These are phyloP conservation scores for Akanthomyces uredinophilus DNA, from an alignment of 2,329 filamentous ascomycete species.

Conservation along the genomic window DNA sequence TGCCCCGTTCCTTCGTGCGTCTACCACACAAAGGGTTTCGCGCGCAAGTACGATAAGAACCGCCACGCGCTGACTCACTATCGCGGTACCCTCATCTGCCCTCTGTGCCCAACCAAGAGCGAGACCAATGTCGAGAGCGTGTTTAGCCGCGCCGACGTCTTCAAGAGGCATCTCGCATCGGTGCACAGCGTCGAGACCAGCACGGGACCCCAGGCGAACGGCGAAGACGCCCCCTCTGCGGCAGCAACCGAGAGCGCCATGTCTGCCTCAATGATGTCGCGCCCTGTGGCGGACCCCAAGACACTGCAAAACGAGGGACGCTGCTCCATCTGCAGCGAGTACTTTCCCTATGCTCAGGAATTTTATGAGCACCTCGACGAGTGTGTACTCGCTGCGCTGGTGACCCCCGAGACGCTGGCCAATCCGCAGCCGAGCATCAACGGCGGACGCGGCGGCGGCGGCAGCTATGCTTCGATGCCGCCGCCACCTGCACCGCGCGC, in stretches of 20 bases:
- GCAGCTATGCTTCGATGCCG: slow-evolving; percentile 1
- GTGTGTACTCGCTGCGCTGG: slow-evolving; percentile 55
- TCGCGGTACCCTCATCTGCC: slow-evolving; percentile 96
- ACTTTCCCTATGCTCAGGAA: slow-evolving; percentile 82
- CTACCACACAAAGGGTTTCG: slow-evolving; percentile 15
- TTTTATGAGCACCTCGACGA: slow-evolving; percentile 93
- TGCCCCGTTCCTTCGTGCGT: slow-evolving; percentile 10
- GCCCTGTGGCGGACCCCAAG: slow-evolving; percentile 10
- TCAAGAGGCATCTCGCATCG: slow-evolving; percentile 90
- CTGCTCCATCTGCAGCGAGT: slow-evolving; percentile 81
- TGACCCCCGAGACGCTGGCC: slow-evolving; percentile 30
- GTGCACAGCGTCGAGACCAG: slow-evolving; percentile 76
- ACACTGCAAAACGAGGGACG: slow-evolving; percentile 35
- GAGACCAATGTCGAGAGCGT: slow-evolving; percentile 67
- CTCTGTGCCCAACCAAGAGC: slow-evolving; percentile 88
- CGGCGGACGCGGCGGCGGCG: not conserved
- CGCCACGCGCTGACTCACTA: slow-evolving; percentile 94
- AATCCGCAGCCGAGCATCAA: not conserved
- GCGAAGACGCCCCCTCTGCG: not conserved
- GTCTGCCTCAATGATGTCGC: slow-evolving; percentile 1
- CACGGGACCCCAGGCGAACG: not conserved
- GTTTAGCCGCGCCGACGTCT: slow-evolving; percentile 94
- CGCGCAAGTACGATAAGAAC: slow-evolving; percentile 84
- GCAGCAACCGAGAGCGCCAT: not conserved
- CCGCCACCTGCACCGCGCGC: not conserved